Evolutionary conservation across 345 rosid genomes (phyloP), one percentile per base, ranked within the genome.

Genomic region (Diplotaxis tenuifolia): DNA sequence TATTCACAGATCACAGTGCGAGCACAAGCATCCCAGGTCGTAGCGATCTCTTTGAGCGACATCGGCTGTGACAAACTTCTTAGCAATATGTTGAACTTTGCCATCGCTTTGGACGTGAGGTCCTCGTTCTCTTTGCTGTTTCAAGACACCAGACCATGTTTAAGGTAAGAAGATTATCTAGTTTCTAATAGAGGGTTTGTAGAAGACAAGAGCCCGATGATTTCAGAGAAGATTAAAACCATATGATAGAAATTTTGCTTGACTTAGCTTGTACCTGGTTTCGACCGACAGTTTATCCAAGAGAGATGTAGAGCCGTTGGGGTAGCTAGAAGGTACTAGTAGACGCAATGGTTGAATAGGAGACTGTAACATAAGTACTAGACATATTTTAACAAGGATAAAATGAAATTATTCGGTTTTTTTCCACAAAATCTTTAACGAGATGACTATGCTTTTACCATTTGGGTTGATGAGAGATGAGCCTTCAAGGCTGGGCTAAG

Each of bases 311-410:
- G 96, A 89, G 81, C 86, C 84, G 65, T 78, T 85, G n/a, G 98
- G 98, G 79, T 92, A 92, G 82, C 79, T 86, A 63, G 84, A 42
- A 6, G 98, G 98, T 68, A 92, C 88, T 40, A 89, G 83, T 81
- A 89, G 80, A 18, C 85, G 84, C 62, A 92, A 64, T 40, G 96
- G 94, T 74, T 85, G 91, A 78, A 92, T 88, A 57, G 86, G 91
- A 22, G 91, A 83, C 98, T 89, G 86, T 77, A 81, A 50, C 6
- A 56, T 31, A 52, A 61, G 31, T 50, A 59, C 22, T 52, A 34
- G 20, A 27, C 61, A 53, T 15, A 28, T 12, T 4, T 23, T 58
- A 14, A 5, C 57, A 36, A 10, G n/a, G 55, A 31, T 31, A 31
- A 31, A 28, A 31, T 31, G 7, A 31, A 7, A 6, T 36, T 5